Evolutionary conservation across 352 stramenopile genomes (phyloP), one percentile per base, ranked within the genome.

Genomic region (Phytopythium cucurbitacearum): DNA sequence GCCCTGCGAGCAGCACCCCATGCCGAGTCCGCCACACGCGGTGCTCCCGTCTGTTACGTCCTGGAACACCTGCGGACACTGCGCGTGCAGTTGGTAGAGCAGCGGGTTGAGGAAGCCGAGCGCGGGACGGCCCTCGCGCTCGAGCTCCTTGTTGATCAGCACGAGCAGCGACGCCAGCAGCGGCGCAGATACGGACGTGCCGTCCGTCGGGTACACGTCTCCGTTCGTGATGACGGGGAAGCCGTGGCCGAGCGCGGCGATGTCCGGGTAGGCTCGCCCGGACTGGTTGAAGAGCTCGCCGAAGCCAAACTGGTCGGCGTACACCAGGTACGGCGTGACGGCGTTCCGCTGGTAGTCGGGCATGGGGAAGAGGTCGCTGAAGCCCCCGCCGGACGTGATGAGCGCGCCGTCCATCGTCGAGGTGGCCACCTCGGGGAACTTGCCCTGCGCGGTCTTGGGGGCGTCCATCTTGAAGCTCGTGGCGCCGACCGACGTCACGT

Each of bases 361-460:
- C 44, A 73, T 73, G 8, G 58, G 41, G 38, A 76, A 87, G 5
- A 87, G 59, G 10, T 60, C 55, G 45, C 81, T 91, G 43, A 89
- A 91, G 39, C 81, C 81, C 1, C 79, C 76, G n/a, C 81, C 81
- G 3, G 79, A 87, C 10, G 81, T 89, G 60, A 91, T 89, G 10
- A 87, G 60, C n/a, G 73, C 73, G 5, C 64, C 59, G 16, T 65
- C 42, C 13, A 43, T 28, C 3, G 67, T 71, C 7, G 72, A 80
- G 10, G 79, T 85, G 11, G 86, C 79, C 16, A 61, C 53, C 45
- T 91, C 79, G 0, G 57, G 63, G 57, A 64, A 86, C 46, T 79
- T 78, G 2, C 53, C 59, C 11, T 70, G 37, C 41, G 21, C 48
- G 33, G 46, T 39, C 1, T 15, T 42, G 5, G 15, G 48, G 9